These are phyloP conservation scores for Cryphonectria nitschkei DNA, from an alignment of 2,329 filamentous ascomycete species.

Conservation along the genomic window DNA sequence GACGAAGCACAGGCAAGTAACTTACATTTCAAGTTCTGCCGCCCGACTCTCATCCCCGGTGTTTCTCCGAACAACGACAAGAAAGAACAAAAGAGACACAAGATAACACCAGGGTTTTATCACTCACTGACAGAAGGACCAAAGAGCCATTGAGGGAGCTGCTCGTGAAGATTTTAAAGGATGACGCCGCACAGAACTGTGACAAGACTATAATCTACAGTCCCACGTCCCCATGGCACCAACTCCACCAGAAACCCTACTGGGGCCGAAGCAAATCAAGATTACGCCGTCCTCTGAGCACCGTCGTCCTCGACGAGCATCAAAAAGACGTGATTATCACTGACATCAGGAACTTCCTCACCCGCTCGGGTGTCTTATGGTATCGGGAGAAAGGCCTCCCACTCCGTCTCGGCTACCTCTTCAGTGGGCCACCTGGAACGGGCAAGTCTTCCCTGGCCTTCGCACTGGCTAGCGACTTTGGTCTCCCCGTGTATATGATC, in stretches of 20 bases:
- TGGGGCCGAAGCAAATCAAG: constrained; percentile 8
- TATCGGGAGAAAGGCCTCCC: constrained; percentile 26
- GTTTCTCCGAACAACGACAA: too few species aligned
- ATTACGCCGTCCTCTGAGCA: constrained; percentile 16
- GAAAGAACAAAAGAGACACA: too few species aligned
- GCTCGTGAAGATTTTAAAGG: constrained; percentile 21
- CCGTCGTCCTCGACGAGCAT: constrained; percentile 22
- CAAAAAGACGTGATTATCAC: constrained; percentile 20
- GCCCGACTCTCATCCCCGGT: too few species aligned
- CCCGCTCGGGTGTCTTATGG: constrained; percentile 20
- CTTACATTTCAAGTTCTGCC: not conserved
- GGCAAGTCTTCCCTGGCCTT: constrained; percentile 26
- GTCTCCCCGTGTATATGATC: constrained; percentile 26
- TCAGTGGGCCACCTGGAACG: constrained; percentile 26
- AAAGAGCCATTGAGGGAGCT: constrained; percentile 22
- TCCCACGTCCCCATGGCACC: not conserved
- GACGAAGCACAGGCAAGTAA: constrained; percentile 19
- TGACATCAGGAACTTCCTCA: constrained; percentile 24
- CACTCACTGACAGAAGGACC: not conserved
- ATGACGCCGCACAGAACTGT: constrained; percentile 17
- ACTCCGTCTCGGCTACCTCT: constrained; percentile 26
- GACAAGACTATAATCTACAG: constrained; percentile 20
- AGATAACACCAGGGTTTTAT: not conserved
- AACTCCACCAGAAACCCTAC: not conserved
- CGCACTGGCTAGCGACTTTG: constrained; percentile 24